Evolutionary conservation across 176 grass and related monocot genomes (phyloP), one percentile per base, ranked within the genome.

Genomic region (Areca catechu): DNA sequence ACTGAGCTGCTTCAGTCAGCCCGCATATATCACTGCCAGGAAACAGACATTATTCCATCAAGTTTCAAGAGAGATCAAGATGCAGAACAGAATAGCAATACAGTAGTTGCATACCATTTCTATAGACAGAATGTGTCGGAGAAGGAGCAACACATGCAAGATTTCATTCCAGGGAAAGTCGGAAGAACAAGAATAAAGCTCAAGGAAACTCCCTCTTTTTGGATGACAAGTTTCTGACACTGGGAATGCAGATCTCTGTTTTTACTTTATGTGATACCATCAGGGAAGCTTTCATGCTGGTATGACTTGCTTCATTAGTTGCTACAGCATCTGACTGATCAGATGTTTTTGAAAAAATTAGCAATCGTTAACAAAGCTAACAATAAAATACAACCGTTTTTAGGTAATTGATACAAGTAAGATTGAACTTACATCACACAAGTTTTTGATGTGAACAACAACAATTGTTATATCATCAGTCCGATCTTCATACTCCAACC

Each of bases 401-500:
- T 53, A 24, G 14, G 57, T 3, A 49, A 76, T 57, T 30, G 9
- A 37, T 37, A 9, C 34, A 37, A 37, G 12, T 37, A 54, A 68
- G 53, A 61, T 71, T 76, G 37, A 53, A 78, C 81, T 7, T 85
- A 98, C 84, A 82, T 76, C 63, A 82, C 69, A 51, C 18, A 69
- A 71, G 54, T 88, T 77, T 60, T 78, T 77, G 66, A 98, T 98
- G 62, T 85, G 93, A 72, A 98, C 93, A 4, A 98, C 73, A 24
- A 98, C 85, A 74, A 98, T 79, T 63, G 93, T 98, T 75, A 98
- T 98, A 70, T 98, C 93, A 56, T 98, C 93, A 22, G 93, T 98
- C 63, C 93, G 75, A 54, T 79, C 77, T 80, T 98, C 93, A 53
- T 92, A 77, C 62, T 98, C 87, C 53, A 98, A 79, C 93, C 93